Conservation (phyloP, 768 basidiomycete species). For the Floccularia luteovirens region DNA sequence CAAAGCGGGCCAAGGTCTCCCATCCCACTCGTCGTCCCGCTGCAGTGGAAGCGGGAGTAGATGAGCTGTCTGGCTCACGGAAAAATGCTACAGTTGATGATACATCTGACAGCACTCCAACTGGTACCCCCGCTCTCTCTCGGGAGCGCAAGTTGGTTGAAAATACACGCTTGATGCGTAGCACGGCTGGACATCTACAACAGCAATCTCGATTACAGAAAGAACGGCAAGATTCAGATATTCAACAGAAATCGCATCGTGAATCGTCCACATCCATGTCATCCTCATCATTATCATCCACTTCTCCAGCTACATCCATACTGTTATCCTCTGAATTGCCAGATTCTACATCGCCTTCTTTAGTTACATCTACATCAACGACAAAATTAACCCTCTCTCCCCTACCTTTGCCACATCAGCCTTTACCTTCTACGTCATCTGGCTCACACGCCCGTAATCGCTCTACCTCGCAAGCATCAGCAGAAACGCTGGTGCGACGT, state of each 20-base stretch:
- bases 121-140: background rate
- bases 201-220: background rate
- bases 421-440: constrained; percentile 8
- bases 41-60: background rate
- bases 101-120: background rate
- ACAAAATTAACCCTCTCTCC: constrained; percentile 1
- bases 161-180: background rate
- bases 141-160: background rate
- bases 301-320: background rate
- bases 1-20: constrained; percentile 16
- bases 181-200: background rate
- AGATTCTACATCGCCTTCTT: background rate
- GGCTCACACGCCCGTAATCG: constrained; percentile 25
- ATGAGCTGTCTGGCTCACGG: background rate
- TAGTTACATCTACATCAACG: background rate
- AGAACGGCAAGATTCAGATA: background rate
- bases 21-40: constrained; percentile 1
- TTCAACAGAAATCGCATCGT: background rate
- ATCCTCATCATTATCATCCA: background rate
- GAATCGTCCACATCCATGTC: background rate
- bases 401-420: constrained; percentile 3
- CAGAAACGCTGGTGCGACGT: constrained; percentile 26
- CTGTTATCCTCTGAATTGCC: background rate
- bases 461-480: constrained; percentile 30
- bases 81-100: background rate